Percentiles rank a stretch among this genome's conserved stretches.
These are phyloP conservation scores for Chlamydomonas sp. DNA, from an alignment of 139 green algal species.

Conservation along the genomic window DNA sequence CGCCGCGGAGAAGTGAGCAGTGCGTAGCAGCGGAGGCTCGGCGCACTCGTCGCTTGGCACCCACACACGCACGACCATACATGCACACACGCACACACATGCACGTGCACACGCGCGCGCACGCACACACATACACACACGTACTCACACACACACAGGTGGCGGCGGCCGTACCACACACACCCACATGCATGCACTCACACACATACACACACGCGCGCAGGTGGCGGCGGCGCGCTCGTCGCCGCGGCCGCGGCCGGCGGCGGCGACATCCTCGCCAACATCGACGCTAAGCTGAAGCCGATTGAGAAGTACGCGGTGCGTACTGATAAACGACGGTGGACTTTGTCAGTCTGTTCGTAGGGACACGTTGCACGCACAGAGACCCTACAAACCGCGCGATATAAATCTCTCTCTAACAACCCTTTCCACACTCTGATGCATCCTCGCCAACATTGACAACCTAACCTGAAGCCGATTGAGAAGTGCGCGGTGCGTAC, in stretches of 20 bases:
- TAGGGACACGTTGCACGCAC: no score
- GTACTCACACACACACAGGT: no score
- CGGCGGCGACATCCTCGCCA: constrained; percentile 27
- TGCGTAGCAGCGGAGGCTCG: no score
- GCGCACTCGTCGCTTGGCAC: no score
- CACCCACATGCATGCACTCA: constrained; percentile 9
- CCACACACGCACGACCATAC: no score
- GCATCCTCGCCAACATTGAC: constrained; percentile 28
- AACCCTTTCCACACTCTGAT: no score
- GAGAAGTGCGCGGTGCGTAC: constrained; percentile 23
- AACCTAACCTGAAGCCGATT: constrained; percentile 31
- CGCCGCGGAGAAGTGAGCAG: no score
- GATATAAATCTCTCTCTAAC: no score
- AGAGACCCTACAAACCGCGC: no score
- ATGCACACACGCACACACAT: no score
- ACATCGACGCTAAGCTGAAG: constrained; percentile 29
- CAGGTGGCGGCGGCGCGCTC: constrained; percentile 8
- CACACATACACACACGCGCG: constrained; percentile 14
- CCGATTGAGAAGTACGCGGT: constrained; percentile 32
- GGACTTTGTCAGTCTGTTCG: background rate
- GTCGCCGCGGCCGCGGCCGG: background rate
- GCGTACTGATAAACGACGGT: background rate
- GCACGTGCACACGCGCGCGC: no score
- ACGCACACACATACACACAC: no score
- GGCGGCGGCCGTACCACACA: constrained; percentile 8